phyloP scores from a whole-genome alignment of 2,329 filamentous ascomycete species.

The Grosmannia huntii region DNA sequence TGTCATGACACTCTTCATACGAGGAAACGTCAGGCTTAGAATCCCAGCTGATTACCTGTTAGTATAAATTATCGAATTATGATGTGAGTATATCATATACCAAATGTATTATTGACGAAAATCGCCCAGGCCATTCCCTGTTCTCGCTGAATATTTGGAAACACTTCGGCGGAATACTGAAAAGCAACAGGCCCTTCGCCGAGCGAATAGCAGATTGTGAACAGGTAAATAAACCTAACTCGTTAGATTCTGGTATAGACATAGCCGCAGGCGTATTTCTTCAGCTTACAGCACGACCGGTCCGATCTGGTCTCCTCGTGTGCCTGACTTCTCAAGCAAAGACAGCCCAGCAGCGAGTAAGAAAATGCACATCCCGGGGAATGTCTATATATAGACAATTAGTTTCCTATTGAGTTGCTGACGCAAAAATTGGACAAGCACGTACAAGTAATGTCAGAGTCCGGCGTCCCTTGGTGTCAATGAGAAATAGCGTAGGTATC shows the following conservation, averaged over 20 bases:
- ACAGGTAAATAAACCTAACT: conserved; percentile 7
- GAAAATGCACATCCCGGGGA: conserved; percentile 52
- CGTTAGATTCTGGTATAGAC: not conserved
- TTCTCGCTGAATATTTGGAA: conserved; percentile 57
- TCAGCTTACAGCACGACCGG: conserved; percentile 8
- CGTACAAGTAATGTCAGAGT: conserved; percentile 39
- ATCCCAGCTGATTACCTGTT: conserved; percentile 39
- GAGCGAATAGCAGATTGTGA: conserved; percentile 18
- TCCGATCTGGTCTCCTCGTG: not conserved
- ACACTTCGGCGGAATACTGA: conserved; percentile 57
- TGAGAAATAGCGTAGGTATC: conserved; percentile 51
- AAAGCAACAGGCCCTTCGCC: conserved; percentile 55
- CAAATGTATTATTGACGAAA: conserved; percentile 6
- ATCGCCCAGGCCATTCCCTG: conserved; percentile 39
- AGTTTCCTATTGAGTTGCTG: not conserved
- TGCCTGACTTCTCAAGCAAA: not conserved
- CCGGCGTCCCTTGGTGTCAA: conserved; percentile 53
- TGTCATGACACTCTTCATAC: conserved; percentile 31
- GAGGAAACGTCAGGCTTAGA: conserved; percentile 49
- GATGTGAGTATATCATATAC: not conserved
- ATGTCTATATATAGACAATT: conserved; percentile 28
- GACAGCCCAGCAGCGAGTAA: conserved; percentile 37
- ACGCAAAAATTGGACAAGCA: not conserved
- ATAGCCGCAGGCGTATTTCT: no score
- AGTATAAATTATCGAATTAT: conserved; percentile 17